phyloP scores from a whole-genome alignment of 148 eudicot genomes.

The Hydrangea macrophylla region DNA sequence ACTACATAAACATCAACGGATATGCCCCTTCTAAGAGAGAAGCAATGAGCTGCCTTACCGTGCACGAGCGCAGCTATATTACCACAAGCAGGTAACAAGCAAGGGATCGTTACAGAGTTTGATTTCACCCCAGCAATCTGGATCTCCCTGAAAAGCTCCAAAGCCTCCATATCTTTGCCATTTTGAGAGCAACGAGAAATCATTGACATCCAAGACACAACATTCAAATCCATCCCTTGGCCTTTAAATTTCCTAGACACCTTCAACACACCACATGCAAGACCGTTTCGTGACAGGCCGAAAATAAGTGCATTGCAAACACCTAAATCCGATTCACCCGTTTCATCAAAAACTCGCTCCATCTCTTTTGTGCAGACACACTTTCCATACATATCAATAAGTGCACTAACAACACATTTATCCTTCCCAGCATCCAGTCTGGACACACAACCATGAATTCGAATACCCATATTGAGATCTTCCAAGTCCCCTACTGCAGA shows the following conservation, averaged over 20 bases:
- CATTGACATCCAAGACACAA: conserved; percentile 54
- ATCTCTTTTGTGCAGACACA: conserved; percentile 31
- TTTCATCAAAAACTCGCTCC: conserved; percentile 34
- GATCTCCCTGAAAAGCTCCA: conserved; percentile 43
- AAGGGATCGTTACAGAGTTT: conserved; percentile 48
- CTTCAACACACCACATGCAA: conserved; percentile 34
- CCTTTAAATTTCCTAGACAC: conserved; percentile 31
- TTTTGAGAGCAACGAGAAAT: conserved; percentile 48
- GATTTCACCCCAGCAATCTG: conserved; percentile 47
- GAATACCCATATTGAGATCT: conserved; percentile 29
- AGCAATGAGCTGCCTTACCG: conserved; percentile 51
- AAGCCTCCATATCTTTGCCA: conserved; percentile 49
- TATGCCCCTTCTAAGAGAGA: conserved; percentile 36
- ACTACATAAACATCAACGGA: no score
- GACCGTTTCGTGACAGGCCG: conserved; percentile 46
- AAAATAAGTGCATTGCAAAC: conserved; percentile 41
- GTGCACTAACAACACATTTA: conserved; percentile 43
- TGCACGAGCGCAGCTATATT: conserved; percentile 53
- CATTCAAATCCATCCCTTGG: conserved; percentile 36
- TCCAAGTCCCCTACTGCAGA: conserved; percentile 42
- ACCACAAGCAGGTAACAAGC: conserved; percentile 53
- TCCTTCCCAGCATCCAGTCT: conserved; percentile 34
- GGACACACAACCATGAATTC: conserved; percentile 37
- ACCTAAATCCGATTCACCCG: conserved; percentile 34
- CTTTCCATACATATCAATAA: conserved; percentile 57